Evolutionary conservation across 148 eudicot genomes (phyloP).

Genomic region (Rhododendron griersonianum): DNA sequence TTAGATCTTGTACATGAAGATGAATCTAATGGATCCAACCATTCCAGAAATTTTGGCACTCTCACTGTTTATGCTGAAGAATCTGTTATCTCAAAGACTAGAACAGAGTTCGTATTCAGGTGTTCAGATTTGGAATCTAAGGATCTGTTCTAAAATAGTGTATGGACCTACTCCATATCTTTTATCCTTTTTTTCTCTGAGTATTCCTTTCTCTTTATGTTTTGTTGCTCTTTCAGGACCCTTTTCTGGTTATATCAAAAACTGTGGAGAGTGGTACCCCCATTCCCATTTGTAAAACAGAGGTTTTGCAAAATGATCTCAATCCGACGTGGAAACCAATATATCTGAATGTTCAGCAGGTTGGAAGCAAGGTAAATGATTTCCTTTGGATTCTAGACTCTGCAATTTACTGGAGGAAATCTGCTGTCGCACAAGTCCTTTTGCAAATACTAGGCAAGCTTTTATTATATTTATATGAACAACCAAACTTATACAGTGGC

Average conservation of each 20-base stretch:
- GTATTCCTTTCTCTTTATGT: slow-evolving; percentile 6
- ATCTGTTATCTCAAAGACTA: slow-evolving; percentile 67
- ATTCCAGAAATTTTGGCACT: slow-evolving; percentile 49
- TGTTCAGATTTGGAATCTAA: slow-evolving; percentile 85
- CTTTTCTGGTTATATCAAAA: slow-evolving; percentile 82
- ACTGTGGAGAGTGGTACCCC: slow-evolving; percentile 51
- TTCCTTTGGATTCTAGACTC: neutral
- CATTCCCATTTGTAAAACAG: slow-evolving; percentile 87
- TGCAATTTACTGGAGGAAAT: neutral
- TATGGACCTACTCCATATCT: slow-evolving; percentile 30
- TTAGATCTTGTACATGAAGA: slow-evolving; percentile 54
- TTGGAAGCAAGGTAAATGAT: slow-evolving; percentile 73
- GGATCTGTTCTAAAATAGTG: slow-evolving; percentile 91
- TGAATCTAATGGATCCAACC: slow-evolving; percentile 34
- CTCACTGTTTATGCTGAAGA: slow-evolving; percentile 78
- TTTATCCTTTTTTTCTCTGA: slow-evolving; percentile 1
- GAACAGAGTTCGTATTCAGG: slow-evolving; percentile 64
- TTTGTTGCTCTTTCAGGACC: slow-evolving; percentile 61
- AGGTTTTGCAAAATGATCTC: slow-evolving; percentile 74
- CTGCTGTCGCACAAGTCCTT: neutral
- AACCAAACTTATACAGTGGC: neutral
- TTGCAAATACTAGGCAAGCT: neutral
- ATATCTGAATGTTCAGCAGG: slow-evolving; percentile 59
- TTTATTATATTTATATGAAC: neutral
- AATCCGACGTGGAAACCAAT: slow-evolving; percentile 81